phyloP scores from a whole-genome alignment of 106 monocot species.

The Dioscorea alata region DNA sequence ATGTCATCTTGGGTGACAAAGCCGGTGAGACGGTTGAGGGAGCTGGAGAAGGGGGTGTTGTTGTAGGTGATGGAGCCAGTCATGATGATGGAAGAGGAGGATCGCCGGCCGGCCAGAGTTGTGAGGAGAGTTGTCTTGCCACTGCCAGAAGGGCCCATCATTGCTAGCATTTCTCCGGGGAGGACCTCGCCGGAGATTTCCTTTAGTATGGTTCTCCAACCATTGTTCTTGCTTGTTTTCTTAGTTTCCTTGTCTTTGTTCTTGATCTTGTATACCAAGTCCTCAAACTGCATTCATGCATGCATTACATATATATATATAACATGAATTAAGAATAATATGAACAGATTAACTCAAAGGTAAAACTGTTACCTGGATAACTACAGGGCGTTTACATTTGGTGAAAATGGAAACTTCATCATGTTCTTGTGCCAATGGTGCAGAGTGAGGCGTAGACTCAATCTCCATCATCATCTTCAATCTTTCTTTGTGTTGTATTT shows the following conservation, averaged over 20 bases:
- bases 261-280: slow-evolving; percentile 21
- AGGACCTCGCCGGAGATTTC: slow-evolving; percentile 41
- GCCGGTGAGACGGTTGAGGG: slow-evolving; percentile 35
- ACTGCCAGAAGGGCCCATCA: slow-evolving; percentile 74
- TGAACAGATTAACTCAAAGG: too few relatives aligned
- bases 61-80: slow-evolving; percentile 62
- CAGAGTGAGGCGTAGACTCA: neutral
- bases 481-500: neutral
- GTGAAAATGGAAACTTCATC: neutral
- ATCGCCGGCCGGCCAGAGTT: slow-evolving; percentile 42
- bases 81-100: slow-evolving; percentile 8
- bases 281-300: slow-evolving; percentile 15
- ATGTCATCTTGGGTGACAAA: slow-evolving; percentile 71
- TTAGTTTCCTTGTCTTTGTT: neutral
- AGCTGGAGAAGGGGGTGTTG: slow-evolving; percentile 29
- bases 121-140: slow-evolving; percentile 75
- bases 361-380: slow-evolving; percentile 4
- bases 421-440: neutral
- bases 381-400: neutral
- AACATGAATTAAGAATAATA: too few relatives aligned
- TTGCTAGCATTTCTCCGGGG: slow-evolving; percentile 65
- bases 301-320: too few relatives aligned
- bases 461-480: neutral
- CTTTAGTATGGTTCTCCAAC: slow-evolving; percentile 40
- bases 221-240: neutral